Evolutionary conservation across 2,329 filamentous ascomycete species (phyloP), one percentile per base, ranked within the genome.

Genomic region (Cladosporium austrohemisphaericum): DNA sequence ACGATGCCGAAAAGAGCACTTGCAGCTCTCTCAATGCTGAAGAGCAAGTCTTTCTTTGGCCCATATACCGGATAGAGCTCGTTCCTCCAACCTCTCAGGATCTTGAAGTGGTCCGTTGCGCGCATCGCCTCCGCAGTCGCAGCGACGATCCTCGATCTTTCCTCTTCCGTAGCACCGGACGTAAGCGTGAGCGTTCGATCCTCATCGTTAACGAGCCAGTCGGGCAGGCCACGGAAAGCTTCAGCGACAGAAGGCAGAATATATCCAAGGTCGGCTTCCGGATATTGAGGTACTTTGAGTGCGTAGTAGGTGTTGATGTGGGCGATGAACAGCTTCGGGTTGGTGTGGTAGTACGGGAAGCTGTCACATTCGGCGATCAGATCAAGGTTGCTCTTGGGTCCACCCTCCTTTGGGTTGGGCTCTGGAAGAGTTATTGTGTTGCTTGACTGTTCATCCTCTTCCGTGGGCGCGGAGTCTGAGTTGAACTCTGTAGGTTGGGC

Each of bases 41-140:
- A 85, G 3, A 92, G 70, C 7, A 88, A 63, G 53, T 80, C 75
- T 26, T 77, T 75, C 25, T 78, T 60, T 8, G 71, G 77, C 11
- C 77, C 69, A 60, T 89, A 93, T 6, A 95, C 80, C 0, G 88
- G 84, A 72, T 89, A 95, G 13, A 82, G 70, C 68, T 95, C 90
- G 60, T 88, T 73, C 33, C 89, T 79, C 90, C 90, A 95, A 52
- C 86, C 86, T 14, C 74, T 73, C 13, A 97, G 76, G 1, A 95
- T 75, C 31, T 80, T 73, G 65, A 97, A 97, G 1, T 79, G 80
- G 5, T 77, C 72, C n/a, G 79, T 77, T n/a, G 79, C 72, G 14
- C 84, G 82, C 77, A 91, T 88, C 57, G 85, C 79, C 1, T 73
- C 64, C 28, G 84, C 76, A 4, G 90, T 84, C 36, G 73, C 69